phyloP scores from a whole-genome alignment of 108 stramenopile genomes.

The Pseudonitzschia multistriata region DNA sequence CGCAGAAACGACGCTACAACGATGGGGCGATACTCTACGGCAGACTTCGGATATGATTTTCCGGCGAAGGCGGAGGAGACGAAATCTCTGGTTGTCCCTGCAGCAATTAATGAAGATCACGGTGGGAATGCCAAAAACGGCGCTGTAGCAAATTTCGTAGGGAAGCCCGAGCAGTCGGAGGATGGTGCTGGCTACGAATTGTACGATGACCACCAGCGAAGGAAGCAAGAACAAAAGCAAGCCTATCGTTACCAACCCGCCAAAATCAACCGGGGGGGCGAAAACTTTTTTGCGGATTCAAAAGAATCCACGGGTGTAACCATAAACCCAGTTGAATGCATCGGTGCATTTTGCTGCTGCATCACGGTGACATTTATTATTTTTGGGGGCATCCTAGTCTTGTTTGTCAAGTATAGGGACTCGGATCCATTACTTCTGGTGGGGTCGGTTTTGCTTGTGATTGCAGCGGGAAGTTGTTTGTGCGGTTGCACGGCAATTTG shows the following conservation, averaged over 20 bases:
- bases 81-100: background rate
- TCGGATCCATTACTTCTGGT: background rate
- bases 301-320: background rate
- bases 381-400: background rate
- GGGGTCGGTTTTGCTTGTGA: background rate
- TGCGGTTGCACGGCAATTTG: slow-evolving; percentile 9
- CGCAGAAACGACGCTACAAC: no score
- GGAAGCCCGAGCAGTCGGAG: background rate
- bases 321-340: background rate
- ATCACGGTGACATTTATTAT: background rate
- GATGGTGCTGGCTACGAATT: slow-evolving; percentile 4
- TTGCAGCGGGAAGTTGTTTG: slow-evolving; percentile 11
- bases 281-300: background rate
- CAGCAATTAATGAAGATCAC: background rate
- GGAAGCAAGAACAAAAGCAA: background rate
- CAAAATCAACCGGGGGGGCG: slow-evolving; percentile 10
- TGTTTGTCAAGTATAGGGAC: background rate
- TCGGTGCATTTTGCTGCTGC: slow-evolving; percentile 15
- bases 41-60: slow-evolving; percentile 15
- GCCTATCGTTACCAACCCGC: slow-evolving; percentile 9
- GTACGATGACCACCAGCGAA: slow-evolving; percentile 7
- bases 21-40: slow-evolving; percentile 2
- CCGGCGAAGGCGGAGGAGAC: background rate
- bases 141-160: background rate
- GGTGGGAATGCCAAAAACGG: background rate